Evolutionary conservation across 441 rosid species (phyloP), one percentile per base, ranked within the genome.

Genomic region (Omphalea diandra): DNA sequence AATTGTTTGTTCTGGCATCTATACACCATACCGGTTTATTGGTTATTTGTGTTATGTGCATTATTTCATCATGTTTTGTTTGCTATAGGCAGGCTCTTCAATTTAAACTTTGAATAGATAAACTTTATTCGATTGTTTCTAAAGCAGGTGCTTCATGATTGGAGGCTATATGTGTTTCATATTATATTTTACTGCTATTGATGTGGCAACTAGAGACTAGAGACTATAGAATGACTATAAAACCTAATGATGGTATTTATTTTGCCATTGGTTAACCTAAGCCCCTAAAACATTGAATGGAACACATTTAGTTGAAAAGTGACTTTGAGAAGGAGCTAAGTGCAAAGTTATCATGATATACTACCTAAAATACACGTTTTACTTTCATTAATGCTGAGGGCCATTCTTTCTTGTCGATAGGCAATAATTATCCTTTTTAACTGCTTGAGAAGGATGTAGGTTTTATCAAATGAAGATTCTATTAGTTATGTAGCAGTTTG

Each of bases 401-500:
- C 36, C 24, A 12, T 55, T 3, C 27, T 6, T 43, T 15, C 35
- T 63, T 5, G 27, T 58, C 15, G 11, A 8, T 20, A 36, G 47
- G 22, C 46, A 20, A 60, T n/a, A n/a, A n/a, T n/a, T 60, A 15
- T 17, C 27, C 17, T 49, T 17, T 49, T n/a, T 18, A 46, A 20
- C 7, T 47, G 41, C 31, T 65, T 44, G 15, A 65, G 40, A 41
- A 63, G 64, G n/a, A n/a, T n/a, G n/a, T n/a, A n/a, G n/a, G n/a
- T n/a, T n/a, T n/a, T 54, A 1, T 63, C n/a, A 3, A 55, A 29
- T 29, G 57, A 14, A 24, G 47, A 7, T 57, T 29, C 32, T 69
- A 53, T 70, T 40, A 49, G 27, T 58, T 38, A 63, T 71, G 49
- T 57, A 40, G 31, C 40, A 43, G 41, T 38, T 57, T 73, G 44